phyloP scores from a whole-genome alignment of 768 basidiomycete species.

The Leccinum subgranulosum region DNA sequence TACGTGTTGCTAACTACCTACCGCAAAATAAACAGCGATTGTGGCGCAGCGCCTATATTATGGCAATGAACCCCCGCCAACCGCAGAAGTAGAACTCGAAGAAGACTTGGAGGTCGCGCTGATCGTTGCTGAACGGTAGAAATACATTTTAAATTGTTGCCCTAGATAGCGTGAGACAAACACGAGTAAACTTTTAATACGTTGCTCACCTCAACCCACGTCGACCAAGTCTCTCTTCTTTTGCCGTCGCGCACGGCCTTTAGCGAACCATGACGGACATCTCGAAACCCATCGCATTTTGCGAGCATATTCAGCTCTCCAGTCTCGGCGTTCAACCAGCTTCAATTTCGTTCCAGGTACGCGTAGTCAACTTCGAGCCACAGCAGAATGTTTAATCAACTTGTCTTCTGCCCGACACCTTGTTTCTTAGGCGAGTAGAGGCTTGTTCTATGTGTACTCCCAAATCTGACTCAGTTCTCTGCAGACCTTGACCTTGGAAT shows the following conservation, averaged over 20 bases:
- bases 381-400: conserved; percentile 16
- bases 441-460: not conserved
- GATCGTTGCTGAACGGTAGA: conserved; percentile 58
- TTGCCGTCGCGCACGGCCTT: conserved; percentile 14
- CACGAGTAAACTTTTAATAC: conserved; percentile 28
- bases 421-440: conserved; percentile 19
- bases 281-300: conserved; percentile 80
- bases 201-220: conserved; percentile 21
- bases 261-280: conserved; percentile 29
- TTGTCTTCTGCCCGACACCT: not conserved
- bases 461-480: conserved; percentile 3
- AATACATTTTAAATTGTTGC: not conserved
- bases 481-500: conserved; percentile 91
- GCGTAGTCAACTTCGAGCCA: conserved; percentile 34
- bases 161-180: conserved; percentile 26
- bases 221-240: conserved; percentile 12
- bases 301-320: conserved; percentile 91
- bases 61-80: conserved; percentile 62
- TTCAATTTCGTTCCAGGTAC: conserved; percentile 94
- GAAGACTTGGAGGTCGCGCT: conserved; percentile 74
- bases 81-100: conserved; percentile 45
- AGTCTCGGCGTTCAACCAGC: conserved; percentile 94
- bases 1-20: conserved; percentile 8
- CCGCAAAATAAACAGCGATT: conserved; percentile 51
- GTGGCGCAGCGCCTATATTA: conserved; percentile 71